Evolutionary conservation across 768 basidiomycete species (phyloP), one percentile per base, ranked within the genome.

Genomic region (Galerina sulciceps): DNA sequence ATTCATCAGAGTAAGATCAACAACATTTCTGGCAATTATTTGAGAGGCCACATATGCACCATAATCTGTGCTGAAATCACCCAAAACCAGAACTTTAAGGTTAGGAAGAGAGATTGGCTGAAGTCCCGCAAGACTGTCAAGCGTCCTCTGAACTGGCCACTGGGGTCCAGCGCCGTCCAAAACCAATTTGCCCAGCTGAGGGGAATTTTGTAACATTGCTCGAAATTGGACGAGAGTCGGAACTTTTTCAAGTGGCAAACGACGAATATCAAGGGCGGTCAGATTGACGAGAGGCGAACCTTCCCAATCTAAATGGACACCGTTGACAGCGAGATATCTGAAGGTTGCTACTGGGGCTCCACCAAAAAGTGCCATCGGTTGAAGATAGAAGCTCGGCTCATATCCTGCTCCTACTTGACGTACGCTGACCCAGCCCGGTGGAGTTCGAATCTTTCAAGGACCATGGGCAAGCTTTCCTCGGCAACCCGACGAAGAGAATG

Each of bases 131-230:
- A 47, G 22, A 22, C 10, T 34, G 4, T 49, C 61, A 8, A 47
- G 46, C 20, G 67, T 67, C 34, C 26, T 31, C 26, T 31, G 26
- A 31, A 65, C 65, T 48, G 67, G 57, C 63, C 67, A 76, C 53
- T 67, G 69, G 18, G 89, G 87, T 5, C 88, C 87, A 23, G 86
- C 87, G 49, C 84, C 84, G 65, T 89, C 85, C 36, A 91, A 65
- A 15, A 82, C 76, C 42, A 92, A 76, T 53, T 85, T 86, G 51
- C 69, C 69, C 22, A 92, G 68, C 6, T 71, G 71, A 13, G 85
- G 83, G 55, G 79, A 87, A 45, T 66, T 72, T 10, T 53, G 53
- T 10, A 90, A 78, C 20, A 91, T 76, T 26, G 79, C 71, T 37
- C 82, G 80, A 69, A 90, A 89, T 20, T 77, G 77, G 9, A 58